Base-by-base conservation (phyloP, 2,329 filamentous ascomycete genomes). In the Metarhizium rileyi region DNA sequence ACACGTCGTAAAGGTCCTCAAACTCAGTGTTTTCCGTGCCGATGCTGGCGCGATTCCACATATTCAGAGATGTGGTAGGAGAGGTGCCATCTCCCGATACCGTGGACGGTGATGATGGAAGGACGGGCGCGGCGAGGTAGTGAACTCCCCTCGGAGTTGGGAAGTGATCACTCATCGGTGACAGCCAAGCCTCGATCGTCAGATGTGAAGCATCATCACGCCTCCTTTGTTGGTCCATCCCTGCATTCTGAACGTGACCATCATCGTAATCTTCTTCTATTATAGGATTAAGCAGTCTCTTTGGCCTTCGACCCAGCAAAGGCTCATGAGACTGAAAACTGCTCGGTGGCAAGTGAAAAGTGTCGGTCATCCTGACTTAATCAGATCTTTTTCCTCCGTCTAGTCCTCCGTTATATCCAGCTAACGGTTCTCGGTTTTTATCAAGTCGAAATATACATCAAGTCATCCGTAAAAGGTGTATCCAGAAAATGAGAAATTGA, bases 1-100 rank as follows among this genome's bases (percentile, higher is more conserved):
- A 90, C 40, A 88, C 77, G 66, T 93, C 87, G 66, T 95, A 95
- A 45, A 95, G 71, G 59, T 94, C 88, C 66, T 95, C 87, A 59
- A 91, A 91, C 55, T 88, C 84, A 57, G 80, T 87, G 54, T 76
- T 76, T 58, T 81, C 79, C 56, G 84, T 84, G 63, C 77, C 71
- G 58, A 74, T 68, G 70, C 77, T 85, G 59, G 73, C 72, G 58
- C 80, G 74, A 54, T 77, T 83, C 86, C 84, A 83, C 25, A 73
- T 74, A 54, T 78, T 75, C 22, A 78, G 80, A 38, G 73, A 77
- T 9, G 70, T 73, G 59, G 73, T 75, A 48, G 73, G 80, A 50
- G 77, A 79, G 47, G 67, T 72, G 57, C 67, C 73, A 53, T 78
- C 77, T 51, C 70, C 70, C 6, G 78, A 76, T 35, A 68, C 67